Evolutionary conservation across 2,329 filamentous ascomycete species (phyloP), one percentile per base, ranked within the genome.

Genomic region (Beauveria pseudobassiana): DNA sequence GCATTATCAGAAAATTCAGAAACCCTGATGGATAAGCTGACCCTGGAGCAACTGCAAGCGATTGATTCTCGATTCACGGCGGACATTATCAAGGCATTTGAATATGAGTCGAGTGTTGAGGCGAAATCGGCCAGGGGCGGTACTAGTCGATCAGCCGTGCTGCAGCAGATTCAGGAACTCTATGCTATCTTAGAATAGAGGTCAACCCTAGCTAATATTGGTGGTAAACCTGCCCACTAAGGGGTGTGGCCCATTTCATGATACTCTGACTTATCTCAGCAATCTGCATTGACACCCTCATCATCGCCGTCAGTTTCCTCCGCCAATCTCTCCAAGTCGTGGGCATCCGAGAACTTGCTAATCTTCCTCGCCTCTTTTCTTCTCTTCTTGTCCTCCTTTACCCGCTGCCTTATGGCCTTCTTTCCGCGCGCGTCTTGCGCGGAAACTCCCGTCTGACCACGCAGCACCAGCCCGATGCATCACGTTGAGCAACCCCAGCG

Each of bases 71-170:
- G 88, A 58, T 88, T 92, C 65, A 86, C 82, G 43, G 81, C 84
- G 49, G 88, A 91, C 71, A 84, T 92, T 38, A 73, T 80, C 56
- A 74, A 80, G 62, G 83, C 83, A 45, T 85, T 92, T 70, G 82
- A 91, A 71, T 91, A 91, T 68, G 85, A 91, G 72, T 80, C 83
- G 59, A 87, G 84, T 63, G 88, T 92, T 9, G 89, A 92, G 77
- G 77, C 87, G 74, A 85, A 87, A 72, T 80, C 82, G 65, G 83
- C 87, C 0, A 82, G 80, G 56, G 89, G 88, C 53, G 88, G 89
- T 22, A 91, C 59, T n/a, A 89, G 87, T 74, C 84, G 81, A 75
- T 82, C 81, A 62, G 79, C 81, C 30, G 87, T 88, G 40, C 69
- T 81, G 68, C 78, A 85, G 75, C 86, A 88, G 76, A 82, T 88